phyloP scores from a whole-genome alignment of 1,284 basidiomycete species.

The Trichosporon faecale region DNA sequence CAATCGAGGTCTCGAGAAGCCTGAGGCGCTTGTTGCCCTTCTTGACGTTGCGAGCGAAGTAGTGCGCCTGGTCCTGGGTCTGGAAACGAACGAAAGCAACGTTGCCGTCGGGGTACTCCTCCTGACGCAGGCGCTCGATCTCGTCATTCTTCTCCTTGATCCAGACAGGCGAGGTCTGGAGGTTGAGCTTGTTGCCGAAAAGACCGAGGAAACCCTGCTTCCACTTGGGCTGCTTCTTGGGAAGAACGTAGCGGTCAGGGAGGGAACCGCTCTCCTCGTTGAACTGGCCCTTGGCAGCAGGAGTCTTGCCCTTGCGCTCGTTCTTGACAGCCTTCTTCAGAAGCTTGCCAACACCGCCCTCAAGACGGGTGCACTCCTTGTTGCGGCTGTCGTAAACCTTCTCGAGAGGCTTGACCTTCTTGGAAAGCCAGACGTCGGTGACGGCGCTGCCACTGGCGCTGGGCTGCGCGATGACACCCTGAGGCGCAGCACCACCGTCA shows the following conservation, averaged over 20 bases:
- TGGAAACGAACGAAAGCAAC: slow-evolving; percentile 87
- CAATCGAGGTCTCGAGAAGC: slow-evolving; percentile 59
- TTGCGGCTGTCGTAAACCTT: slow-evolving; percentile 75
- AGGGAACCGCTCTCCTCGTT: slow-evolving; percentile 42
- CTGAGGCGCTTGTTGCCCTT: slow-evolving; percentile 50
- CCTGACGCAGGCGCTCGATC: slow-evolving; percentile 55
- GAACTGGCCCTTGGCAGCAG: slow-evolving; percentile 47
- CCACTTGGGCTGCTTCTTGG: slow-evolving; percentile 57
- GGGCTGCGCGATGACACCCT: slow-evolving; percentile 20
- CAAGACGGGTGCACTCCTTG: slow-evolving; percentile 71
- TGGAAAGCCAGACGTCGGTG: slow-evolving; percentile 84
- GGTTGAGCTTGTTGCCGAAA: slow-evolving; percentile 57
- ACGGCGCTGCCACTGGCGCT: slow-evolving; percentile 61
- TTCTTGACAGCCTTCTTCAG: slow-evolving; percentile 71
- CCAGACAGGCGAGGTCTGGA: slow-evolving; percentile 56
- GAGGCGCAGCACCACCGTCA: slow-evolving; percentile 24
- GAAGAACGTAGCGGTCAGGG: slow-evolving; percentile 50
- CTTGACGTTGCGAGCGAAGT: slow-evolving; percentile 61
- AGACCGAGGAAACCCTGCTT: slow-evolving; percentile 59
- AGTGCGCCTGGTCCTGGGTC: slow-evolving; percentile 60
- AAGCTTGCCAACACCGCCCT: slow-evolving; percentile 75
- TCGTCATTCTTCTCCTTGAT: slow-evolving; percentile 55
- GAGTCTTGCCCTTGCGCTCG: slow-evolving; percentile 50
- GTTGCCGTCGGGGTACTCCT: slow-evolving; percentile 51
- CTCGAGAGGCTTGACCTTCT: slow-evolving; percentile 76